A percentile compares a stretch with the other conserved stretches of the same genome.
Conservation (phyloP, 768 basidiomycete genomes). For the Hericium rajendrae region DNA sequence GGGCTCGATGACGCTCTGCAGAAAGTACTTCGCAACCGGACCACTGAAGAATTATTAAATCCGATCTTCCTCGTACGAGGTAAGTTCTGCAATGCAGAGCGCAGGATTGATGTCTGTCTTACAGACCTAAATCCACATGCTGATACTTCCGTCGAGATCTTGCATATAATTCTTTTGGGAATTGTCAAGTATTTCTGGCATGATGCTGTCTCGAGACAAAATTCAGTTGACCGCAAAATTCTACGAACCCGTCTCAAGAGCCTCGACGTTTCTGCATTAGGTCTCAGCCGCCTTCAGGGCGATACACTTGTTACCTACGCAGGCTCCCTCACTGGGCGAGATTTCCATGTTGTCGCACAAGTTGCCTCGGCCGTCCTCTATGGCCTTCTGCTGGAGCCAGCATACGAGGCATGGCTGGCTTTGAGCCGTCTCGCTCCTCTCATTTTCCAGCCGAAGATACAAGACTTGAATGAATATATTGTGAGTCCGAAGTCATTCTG, state of each 20-base stretch:
- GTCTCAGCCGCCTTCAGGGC: neutral
- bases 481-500: neutral
- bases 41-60: neutral
- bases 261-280: neutral
- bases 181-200: neutral
- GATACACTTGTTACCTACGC: neutral
- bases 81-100: neutral
- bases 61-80: neutral
- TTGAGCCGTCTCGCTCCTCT: neutral
- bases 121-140: neutral
- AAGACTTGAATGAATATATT: neutral
- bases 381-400: neutral
- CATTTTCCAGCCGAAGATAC: neutral
- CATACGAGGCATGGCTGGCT: neutral
- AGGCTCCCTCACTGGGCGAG: neutral
- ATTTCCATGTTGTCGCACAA: neutral
- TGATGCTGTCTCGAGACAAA: neutral
- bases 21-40: neutral
- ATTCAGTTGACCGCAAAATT: neutral
- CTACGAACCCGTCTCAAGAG: neutral
- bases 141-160: neutral
- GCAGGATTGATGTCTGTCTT: neutral
- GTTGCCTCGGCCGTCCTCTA: neutral
- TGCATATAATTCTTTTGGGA: neutral
- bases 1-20: neutral